Evolutionary conservation across 1,139 yeast genomes (phyloP), one percentile per base, ranked within the genome.

Genomic region (Geotrichum fermentans): DNA sequence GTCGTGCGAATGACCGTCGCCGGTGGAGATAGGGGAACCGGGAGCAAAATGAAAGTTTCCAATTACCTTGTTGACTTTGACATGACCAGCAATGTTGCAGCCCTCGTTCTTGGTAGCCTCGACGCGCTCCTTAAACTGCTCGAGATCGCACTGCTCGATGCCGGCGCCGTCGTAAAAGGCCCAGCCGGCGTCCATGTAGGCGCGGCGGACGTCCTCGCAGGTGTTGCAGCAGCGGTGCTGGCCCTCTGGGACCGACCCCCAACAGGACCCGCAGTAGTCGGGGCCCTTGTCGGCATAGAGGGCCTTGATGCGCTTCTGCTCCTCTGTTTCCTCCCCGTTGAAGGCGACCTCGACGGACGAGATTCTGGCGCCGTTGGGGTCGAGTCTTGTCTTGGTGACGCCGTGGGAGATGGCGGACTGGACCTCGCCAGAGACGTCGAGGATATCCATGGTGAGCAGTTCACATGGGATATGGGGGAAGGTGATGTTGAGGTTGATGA

Each of bases 11-110:
- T 58, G 58, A 24, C 52, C 52, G 21, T 79, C 79, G 7, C 70
- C 69, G 3, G 47, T 16, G 47, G 80, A 77, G 55, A 73, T 74
- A 43, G 85, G 78, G 52, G 77, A 80, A 18, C 98, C 98, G 1
- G 98, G 97, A 0, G 97, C 96, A 73, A 92, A 89, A 69, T 92
- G 97, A 58, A 92, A 71, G 62, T 88, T 85, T 37, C 98, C 98
- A 28, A 86, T 80, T 37, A 92, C 86, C 67, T 95, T 79, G 68
- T 87, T 86, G 61, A 92, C 80, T 59, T 79, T 73, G 8, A 95
- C 83, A 30, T 78, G 74, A 33, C 98, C 98, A 53, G 77, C 77
- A 45, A 92, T 73, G 57, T 95, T 75, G 69, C 98, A 92, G 7
- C 98, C 98, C 68, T 90, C 96, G 51, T 74, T 65, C 52, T 86